These are phyloP conservation scores for Parathielavia appendiculata DNA, from an alignment of 495 filamentous ascomycete species.

Conservation along the genomic window DNA sequence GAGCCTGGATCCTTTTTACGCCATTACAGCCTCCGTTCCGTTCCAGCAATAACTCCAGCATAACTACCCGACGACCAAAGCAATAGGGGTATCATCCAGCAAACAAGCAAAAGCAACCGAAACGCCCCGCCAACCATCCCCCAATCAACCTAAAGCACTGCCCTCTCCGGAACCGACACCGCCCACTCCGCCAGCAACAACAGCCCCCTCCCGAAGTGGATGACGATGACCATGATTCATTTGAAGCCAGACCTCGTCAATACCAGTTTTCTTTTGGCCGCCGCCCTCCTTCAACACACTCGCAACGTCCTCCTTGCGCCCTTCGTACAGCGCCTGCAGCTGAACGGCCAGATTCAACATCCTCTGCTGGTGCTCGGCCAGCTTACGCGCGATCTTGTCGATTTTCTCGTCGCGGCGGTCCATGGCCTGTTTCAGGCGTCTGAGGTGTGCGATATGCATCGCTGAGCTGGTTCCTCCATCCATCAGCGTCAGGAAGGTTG, in stretches of 20 bases:
- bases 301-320: constrained; percentile 21
- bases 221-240: no score
- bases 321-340: constrained; percentile 26
- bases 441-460: constrained; percentile 2
- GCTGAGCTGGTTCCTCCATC: neutral
- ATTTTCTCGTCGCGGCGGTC: constrained; percentile 23
- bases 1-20: neutral
- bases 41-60: neutral
- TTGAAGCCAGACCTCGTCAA: neutral
- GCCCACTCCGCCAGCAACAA: neutral
- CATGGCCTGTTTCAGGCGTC: constrained; percentile 19
- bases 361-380: constrained; percentile 23
- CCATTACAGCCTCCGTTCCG: neutral
- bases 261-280: no score
- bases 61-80: neutral
- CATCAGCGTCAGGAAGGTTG: neutral
- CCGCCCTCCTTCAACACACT: neutral
- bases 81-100: constrained; percentile 11
- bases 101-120: neutral
- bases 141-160: neutral
- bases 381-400: constrained; percentile 18
- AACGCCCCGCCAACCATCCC: neutral
- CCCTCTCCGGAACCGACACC: neutral
- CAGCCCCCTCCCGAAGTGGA: neutral
- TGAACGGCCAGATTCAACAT: constrained; percentile 25